Evolutionary conservation across 2,329 filamentous ascomycete species (phyloP).

Genomic region (Orbilia ellipsospora): DNA sequence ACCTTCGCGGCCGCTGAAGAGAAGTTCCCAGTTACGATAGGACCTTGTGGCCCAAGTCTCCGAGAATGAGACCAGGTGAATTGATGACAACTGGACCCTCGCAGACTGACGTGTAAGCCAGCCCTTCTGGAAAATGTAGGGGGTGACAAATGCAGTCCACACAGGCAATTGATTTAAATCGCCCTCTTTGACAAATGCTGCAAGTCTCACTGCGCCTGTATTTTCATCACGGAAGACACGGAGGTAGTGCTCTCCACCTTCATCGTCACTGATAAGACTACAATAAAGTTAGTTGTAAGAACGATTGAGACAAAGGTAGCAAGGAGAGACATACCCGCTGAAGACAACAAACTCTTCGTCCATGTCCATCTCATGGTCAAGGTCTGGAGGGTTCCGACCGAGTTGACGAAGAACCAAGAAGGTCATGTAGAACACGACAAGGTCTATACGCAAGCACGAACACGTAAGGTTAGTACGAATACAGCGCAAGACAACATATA

Average conservation of each 20-base stretch:
- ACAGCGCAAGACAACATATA: constrained; percentile 5
- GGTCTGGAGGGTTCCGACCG: constrained; percentile 57
- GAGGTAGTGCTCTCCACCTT: constrained; percentile 56
- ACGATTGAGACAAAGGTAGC: not conserved
- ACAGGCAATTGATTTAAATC: constrained; percentile 58
- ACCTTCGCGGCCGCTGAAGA: constrained; percentile 57
- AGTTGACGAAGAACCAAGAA: constrained; percentile 58
- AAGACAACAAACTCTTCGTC: constrained; percentile 59
- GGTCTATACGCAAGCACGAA: constrained; percentile 56
- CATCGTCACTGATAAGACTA: constrained; percentile 57
- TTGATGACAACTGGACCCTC: constrained; percentile 51
- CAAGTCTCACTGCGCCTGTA: constrained; percentile 58
- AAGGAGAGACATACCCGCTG: constrained; percentile 54
- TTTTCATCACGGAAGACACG: constrained; percentile 59
- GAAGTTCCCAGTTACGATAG: constrained; percentile 57
- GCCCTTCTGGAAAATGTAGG: constrained; percentile 46
- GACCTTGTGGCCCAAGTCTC: constrained; percentile 58
- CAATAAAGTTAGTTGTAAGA: constrained; percentile 5
- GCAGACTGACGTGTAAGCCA: constrained; percentile 48
- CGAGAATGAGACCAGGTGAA: constrained; percentile 58
- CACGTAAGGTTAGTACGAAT: constrained; percentile 46
- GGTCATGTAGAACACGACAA: constrained; percentile 59
- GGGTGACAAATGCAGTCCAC: constrained; percentile 59
- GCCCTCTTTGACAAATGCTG: constrained; percentile 57
- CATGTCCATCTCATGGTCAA: constrained; percentile 58